Evolutionary conservation across 257 asterid genomes (phyloP), one percentile per base, ranked within the genome.

Genomic region (Osmanthus fragrans): DNA sequence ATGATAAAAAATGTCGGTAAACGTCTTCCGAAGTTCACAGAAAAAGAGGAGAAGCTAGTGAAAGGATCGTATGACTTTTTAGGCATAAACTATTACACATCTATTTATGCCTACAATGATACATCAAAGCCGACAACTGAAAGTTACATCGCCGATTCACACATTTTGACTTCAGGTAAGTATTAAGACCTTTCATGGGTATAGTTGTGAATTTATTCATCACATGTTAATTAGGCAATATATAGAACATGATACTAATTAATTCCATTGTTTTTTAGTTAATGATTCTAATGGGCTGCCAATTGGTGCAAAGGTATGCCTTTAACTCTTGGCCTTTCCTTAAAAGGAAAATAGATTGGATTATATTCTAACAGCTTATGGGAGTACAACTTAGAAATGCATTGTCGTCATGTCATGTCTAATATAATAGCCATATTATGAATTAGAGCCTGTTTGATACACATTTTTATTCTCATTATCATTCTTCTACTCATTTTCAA

Each of bases 41-140:
- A 12, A 2, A 74, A 76, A 7, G 36, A 76, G 27, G 47, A 49
- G 23, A 33, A 65, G 18, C 42, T 63, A 39, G 32, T 75, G 13
- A 75, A 63, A 23, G 73, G 73, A 7, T 60, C 73, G 13, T 75
- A 65, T n/a, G 79, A 75, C 25, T 75, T 75, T 75, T 51, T 75
- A 8, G 79, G 79, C 42, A n/a, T 75, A 70, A 75, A 75, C 23
- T 75, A 75, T 66, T 75, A 75, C 66, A 75, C 79, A 0, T 9
- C 77, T 10, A 19, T 1, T 54, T 74, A 74, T 34, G 71, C 45
- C 0, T 19, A 4, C 2, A 34, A 73, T 56, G 15, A 60, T 60
- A 18, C 68, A 42, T 2, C 3, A 42, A 42, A 12, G 16, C 49
- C 16, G 49, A 11, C 49, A 42, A 0, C 4, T 42, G 16, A 12